Evolutionary conservation across 495 filamentous ascomycete genomes (phyloP).

Genomic region (Podospora australis): DNA sequence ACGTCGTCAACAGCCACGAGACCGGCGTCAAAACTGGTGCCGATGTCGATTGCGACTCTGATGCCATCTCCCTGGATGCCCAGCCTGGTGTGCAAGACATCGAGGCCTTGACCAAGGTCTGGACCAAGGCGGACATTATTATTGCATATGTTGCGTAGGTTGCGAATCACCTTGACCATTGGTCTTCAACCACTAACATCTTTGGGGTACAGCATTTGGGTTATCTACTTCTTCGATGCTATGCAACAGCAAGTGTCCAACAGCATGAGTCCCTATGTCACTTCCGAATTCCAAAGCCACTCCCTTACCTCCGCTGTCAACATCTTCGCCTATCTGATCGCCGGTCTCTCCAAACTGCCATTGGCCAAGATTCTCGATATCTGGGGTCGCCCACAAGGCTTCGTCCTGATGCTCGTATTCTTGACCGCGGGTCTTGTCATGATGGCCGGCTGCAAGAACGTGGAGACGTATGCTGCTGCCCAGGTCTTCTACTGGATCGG

Average conservation of each 20-base stretch:
- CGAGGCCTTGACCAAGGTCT: slow-evolving; percentile 23
- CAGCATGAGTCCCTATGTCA: slow-evolving; percentile 40
- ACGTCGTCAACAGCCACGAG: slow-evolving; percentile 1
- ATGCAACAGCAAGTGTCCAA: slow-evolving; percentile 37
- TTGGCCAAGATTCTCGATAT: slow-evolving; percentile 61
- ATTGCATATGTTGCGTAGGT: slow-evolving; percentile 25
- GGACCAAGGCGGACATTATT: slow-evolving; percentile 17
- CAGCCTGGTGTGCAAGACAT: slow-evolving; percentile 22
- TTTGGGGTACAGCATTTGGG: slow-evolving; percentile 37
- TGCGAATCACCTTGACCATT: too few relatives aligned
- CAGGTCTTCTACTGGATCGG: slow-evolving; percentile 50
- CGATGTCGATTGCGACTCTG: slow-evolving; percentile 13
- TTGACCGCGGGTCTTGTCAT: slow-evolving; percentile 38
- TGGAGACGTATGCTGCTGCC: slow-evolving; percentile 44
- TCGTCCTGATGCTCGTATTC: slow-evolving; percentile 31
- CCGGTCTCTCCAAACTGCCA: slow-evolving; percentile 53
- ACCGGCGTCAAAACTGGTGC: not conserved
- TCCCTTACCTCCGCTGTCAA: slow-evolving; percentile 41
- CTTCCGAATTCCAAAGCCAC: slow-evolving; percentile 39
- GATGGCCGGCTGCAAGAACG: slow-evolving; percentile 46
- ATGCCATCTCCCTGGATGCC: slow-evolving; percentile 18
- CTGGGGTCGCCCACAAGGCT: slow-evolving; percentile 51
- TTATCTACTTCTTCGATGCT: slow-evolving; percentile 45
- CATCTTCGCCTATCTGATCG: slow-evolving; percentile 50
- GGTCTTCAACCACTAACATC: not conserved